phyloP scores from a whole-genome alignment of 1,139 yeast species.

The Pichia sp. region DNA sequence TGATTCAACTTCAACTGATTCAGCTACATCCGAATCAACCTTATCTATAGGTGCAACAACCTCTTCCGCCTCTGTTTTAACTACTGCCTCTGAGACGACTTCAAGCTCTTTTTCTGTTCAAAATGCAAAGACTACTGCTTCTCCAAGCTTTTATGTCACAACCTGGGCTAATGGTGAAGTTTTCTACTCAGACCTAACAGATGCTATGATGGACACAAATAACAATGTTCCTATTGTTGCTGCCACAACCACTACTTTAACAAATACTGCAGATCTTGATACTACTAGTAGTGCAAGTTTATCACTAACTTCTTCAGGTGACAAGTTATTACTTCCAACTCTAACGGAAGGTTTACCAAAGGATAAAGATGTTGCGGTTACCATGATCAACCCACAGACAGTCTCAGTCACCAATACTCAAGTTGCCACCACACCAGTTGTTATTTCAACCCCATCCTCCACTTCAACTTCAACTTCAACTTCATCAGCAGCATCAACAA shows the following conservation, averaged over 20 bases:
- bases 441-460: conserved; percentile 14
- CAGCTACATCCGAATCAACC: too few relatives aligned
- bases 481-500: conserved; percentile 4
- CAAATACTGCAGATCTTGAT: conserved; percentile 10
- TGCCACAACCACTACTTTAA: conserved; percentile 17
- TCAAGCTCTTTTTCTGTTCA: too few relatives aligned
- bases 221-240: conserved; percentile 18
- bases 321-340: conserved; percentile 16
- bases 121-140: conserved; percentile 13
- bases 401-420: conserved; percentile 18
- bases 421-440: conserved; percentile 10
- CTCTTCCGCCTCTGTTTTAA: too few relatives aligned
- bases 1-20: too few relatives aligned
- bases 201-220: conserved; percentile 23
- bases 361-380: conserved; percentile 20
- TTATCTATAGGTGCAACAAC: too few relatives aligned
- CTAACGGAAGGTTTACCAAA: conserved; percentile 20
- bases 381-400: conserved; percentile 16
- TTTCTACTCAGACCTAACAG: conserved; percentile 26
- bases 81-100: too few relatives aligned
- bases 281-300: conserved; percentile 12
- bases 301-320: conserved; percentile 14
- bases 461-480: background rate
- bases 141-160: conserved; percentile 7
- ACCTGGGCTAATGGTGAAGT: conserved; percentile 18